These are phyloP conservation scores for Xylariaceae sp. DNA, from an alignment of 2,329 filamentous ascomycete genomes.

Conservation along the genomic window DNA sequence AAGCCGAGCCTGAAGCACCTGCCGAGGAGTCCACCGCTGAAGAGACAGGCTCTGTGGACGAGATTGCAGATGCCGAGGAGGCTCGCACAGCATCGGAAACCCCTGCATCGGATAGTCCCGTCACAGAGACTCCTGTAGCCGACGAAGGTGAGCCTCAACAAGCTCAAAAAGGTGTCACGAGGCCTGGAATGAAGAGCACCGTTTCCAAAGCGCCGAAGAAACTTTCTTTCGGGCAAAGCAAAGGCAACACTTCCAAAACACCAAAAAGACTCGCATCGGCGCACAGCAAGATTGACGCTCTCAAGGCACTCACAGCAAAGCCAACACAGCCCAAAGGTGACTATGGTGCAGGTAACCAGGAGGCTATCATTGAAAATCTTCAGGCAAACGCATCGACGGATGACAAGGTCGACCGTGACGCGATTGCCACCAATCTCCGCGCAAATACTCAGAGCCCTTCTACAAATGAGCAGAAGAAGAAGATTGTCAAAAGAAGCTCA, in stretches of 20 bases:
- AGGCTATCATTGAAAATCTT: background rate
- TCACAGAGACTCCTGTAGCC: background rate
- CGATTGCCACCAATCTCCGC: slow-evolving; percentile 1
- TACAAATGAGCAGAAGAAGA: background rate
- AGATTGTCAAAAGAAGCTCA: background rate
- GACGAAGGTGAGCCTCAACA: background rate
- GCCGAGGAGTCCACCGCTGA: background rate
- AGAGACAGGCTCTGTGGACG: background rate
- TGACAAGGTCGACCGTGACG: slow-evolving; percentile 1
- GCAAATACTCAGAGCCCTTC: slow-evolving; percentile 1
- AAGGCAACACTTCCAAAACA: background rate
- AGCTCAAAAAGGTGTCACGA: background rate
- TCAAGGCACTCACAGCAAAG: background rate
- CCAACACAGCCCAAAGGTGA: background rate
- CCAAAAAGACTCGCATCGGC: no score
- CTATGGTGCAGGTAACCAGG: background rate
- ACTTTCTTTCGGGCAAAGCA: background rate
- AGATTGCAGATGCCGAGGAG: background rate
- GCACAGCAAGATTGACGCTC: background rate
- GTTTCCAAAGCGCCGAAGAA: background rate
- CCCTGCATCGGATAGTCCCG: background rate
- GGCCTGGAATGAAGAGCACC: background rate
- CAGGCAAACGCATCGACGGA: background rate
- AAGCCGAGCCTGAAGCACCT: background rate
- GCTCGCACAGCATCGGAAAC: background rate